Conservation (phyloP, 345 rosid species). For the Firmiana major region DNA sequence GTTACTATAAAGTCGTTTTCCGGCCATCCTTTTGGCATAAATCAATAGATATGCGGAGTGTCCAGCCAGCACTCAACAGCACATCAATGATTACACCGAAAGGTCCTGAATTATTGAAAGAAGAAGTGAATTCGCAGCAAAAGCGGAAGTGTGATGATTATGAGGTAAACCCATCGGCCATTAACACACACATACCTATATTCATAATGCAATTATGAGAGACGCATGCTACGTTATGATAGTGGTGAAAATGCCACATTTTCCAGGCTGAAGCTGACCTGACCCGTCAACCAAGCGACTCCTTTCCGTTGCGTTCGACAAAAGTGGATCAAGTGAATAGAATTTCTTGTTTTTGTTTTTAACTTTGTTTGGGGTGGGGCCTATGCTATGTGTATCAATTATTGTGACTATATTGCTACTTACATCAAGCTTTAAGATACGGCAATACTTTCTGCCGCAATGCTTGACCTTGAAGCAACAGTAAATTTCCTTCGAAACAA, state of each 20-base stretch:
- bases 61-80: neutral
- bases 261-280: neutral
- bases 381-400: neutral
- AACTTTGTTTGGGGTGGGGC: too few relatives aligned
- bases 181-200: neutral
- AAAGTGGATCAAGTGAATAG: too few relatives aligned
- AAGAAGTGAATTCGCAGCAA: neutral
- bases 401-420: neutral
- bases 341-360: too few relatives aligned
- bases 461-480: too few relatives aligned
- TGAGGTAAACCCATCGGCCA: neutral
- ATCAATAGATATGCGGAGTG: neutral
- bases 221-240: neutral
- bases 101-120: neutral
- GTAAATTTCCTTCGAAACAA: neutral
- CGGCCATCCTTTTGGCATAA: too few relatives aligned
- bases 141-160: neutral
- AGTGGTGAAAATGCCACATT: neutral
- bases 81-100: neutral
- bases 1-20: too few relatives aligned
- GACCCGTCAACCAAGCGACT: neutral
- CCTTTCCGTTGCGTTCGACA: too few relatives aligned
- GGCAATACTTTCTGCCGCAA: neutral
- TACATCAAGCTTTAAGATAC: constrained; percentile 1
- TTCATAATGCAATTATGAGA: neutral